A percentile compares a stretch with the other conserved stretches of the same genome.
These are phyloP conservation scores for Glutinoglossum americanum DNA, from an alignment of 495 filamentous ascomycete genomes.

Conservation along the genomic window DNA sequence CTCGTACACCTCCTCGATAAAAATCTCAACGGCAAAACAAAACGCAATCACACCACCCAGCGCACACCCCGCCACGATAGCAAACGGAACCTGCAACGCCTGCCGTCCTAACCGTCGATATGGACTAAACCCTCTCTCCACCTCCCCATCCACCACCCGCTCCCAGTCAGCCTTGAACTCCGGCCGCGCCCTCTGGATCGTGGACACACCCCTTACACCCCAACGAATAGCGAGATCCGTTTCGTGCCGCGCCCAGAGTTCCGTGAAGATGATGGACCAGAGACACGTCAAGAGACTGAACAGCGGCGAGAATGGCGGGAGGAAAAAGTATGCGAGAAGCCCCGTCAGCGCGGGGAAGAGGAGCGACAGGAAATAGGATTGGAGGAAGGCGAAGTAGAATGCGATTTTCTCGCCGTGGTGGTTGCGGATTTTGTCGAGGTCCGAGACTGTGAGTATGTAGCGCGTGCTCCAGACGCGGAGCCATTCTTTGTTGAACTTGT, in stretches of 20 bases:
- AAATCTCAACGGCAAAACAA: constrained; percentile 89
- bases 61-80: constrained; percentile 40
- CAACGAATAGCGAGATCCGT: constrained; percentile 75
- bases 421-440: constrained; percentile 64
- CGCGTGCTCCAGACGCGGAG: constrained; percentile 71
- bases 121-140: constrained; percentile 52
- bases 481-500: constrained; percentile 72
- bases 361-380: constrained; percentile 76
- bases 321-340: constrained; percentile 53
- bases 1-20: constrained; percentile 82
- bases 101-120: constrained; percentile 59
- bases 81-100: constrained; percentile 75
- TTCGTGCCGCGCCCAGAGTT: constrained; percentile 94
- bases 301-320: constrained; percentile 65
- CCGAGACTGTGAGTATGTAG: constrained; percentile 56
- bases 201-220: constrained; percentile 79
- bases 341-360: constrained; percentile 71
- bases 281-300: constrained; percentile 67
- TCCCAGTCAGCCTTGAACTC: constrained; percentile 64
- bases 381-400: constrained; percentile 91
- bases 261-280: constrained; percentile 80
- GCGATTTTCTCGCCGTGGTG: constrained; percentile 81
- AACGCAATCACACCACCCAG: constrained; percentile 65
- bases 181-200: constrained; percentile 51
- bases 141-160: constrained; percentile 58